These are phyloP conservation scores for Tetragonia tetragonoides DNA, from an alignment of 148 eudicot species.

Conservation along the genomic window DNA sequence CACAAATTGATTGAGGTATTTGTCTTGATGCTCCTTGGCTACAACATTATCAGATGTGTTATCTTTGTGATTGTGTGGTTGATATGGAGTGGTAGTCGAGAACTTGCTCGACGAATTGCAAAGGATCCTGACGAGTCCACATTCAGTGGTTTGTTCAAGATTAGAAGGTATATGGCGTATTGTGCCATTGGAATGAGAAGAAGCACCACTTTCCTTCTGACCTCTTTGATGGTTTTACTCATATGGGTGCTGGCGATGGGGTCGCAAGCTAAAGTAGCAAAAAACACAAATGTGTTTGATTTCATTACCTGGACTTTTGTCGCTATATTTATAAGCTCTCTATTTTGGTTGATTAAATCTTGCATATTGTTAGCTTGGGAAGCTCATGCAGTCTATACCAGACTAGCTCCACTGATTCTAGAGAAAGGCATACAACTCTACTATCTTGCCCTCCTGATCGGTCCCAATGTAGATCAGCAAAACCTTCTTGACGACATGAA, in stretches of 20 bases:
- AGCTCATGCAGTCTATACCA: not conserved
- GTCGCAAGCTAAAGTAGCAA: not conserved
- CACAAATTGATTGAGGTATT: slow-evolving; percentile 12
- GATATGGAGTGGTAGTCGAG: too few relatives aligned
- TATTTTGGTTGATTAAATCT: slow-evolving; percentile 21
- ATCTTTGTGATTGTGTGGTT: not conserved
- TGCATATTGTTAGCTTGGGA: slow-evolving; percentile 16
- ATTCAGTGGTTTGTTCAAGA: too few relatives aligned
- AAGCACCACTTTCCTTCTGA: slow-evolving; percentile 22
- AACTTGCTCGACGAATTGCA: too few relatives aligned
- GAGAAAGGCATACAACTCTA: slow-evolving; percentile 1
- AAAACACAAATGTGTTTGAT: too few relatives aligned
- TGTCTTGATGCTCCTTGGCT: slow-evolving; percentile 11
- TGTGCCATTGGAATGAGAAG: slow-evolving; percentile 11
- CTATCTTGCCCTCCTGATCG: slow-evolving; percentile 4
- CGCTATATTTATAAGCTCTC: not conserved
- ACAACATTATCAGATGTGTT: slow-evolving; percentile 6
- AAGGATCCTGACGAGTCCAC: too few relatives aligned
- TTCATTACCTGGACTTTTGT: slow-evolving; percentile 12
- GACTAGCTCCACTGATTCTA: not conserved
- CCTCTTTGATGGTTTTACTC: slow-evolving; percentile 11
- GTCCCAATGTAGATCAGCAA: not conserved
- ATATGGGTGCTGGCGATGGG: slow-evolving; percentile 18
- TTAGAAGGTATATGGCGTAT: not conserved
- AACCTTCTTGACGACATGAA: too few relatives aligned